Evolutionary conservation across 345 rosid genomes (phyloP), one percentile per base, ranked within the genome.

Genomic region (Linum usitatissimum): DNA sequence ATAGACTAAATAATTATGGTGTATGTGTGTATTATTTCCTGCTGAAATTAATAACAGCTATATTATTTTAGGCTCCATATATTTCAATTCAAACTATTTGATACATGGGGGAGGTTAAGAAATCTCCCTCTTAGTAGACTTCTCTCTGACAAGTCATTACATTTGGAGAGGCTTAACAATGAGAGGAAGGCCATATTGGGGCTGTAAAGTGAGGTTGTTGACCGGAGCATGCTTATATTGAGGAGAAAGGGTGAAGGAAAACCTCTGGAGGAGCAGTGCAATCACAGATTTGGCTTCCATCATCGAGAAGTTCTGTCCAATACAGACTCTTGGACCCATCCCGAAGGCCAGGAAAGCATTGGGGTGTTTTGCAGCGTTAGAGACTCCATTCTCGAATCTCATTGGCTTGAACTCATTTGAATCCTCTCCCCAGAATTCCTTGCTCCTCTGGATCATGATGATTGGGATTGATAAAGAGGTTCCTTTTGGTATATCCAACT

Each of bases 231-330:
- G 86, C 20, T 72, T 69, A 65, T 84, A 75, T 0, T 73, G 59
- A 4, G 90, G 81, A 19, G 96, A 82, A 9, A 82, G 81, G 64
- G 79, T 70, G 14, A 86, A 71, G 4, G 69, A 72, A 66, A 82
- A 86, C 20, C 65, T 73, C 48, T 68, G 80, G 15, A 86, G 66
- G 20, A 86, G 73, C 79, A 84, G 69, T 1, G 83, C 63, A 6
- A 89, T 14, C 0, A 77, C 84, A 54, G 76, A 14, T 70, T 84
- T 89, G 5, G 83, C 82, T 76, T 83, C 91, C 17, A 84, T 20
- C 67, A 83, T 23, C 0, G 95, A 80, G 21, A 83, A 89, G 67
- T 75, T 83, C 70, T 82, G 90, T 38, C 92, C 90, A 4, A 85
- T 71, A 55, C 95, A 87, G 66, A 59, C 69, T 74, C 90, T 77